Evolutionary conservation across 495 filamentous ascomycete genomes (phyloP).

Genomic region (Cetradonia linearis): DNA sequence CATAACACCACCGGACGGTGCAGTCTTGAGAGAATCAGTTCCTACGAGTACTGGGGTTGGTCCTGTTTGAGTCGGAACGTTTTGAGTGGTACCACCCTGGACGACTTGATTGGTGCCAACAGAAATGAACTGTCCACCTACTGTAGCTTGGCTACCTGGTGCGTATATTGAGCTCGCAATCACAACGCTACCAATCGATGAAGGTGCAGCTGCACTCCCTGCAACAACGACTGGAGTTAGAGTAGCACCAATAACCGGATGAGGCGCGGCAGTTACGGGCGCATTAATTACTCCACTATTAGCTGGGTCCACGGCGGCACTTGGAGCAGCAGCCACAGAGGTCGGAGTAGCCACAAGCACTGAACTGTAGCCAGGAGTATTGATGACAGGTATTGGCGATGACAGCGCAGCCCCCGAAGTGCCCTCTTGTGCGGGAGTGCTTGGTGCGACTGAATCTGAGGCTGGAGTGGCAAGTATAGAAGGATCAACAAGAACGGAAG

Average conservation of each 20-base stretch:
- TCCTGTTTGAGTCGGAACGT: not conserved
- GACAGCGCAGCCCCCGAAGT: not conserved
- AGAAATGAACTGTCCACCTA: not conserved
- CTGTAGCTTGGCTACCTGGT: conserved; percentile 6
- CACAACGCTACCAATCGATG: not conserved
- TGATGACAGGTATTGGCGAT: not conserved
- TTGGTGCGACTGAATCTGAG: not conserved
- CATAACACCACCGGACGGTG: not conserved
- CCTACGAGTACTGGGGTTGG: conserved; percentile 7
- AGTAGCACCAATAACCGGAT: not conserved
- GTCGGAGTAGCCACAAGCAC: not conserved
- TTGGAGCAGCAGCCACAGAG: not conserved
- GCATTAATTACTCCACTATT: not conserved
- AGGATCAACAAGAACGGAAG: not conserved
- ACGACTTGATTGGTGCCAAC: not conserved
- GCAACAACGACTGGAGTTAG: not conserved
- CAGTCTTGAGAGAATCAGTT: not conserved
- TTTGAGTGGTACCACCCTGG: not conserved
- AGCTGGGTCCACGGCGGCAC: not conserved
- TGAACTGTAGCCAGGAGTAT: not conserved
- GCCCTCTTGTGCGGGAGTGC: not conserved
- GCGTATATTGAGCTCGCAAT: conserved; percentile 2
- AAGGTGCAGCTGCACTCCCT: not conserved
- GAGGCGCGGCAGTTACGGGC: not conserved
- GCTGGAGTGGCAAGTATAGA: not conserved